Base-by-base conservation (phyloP, 495 filamentous ascomycete species). In the Penicillium odoratum region DNA sequence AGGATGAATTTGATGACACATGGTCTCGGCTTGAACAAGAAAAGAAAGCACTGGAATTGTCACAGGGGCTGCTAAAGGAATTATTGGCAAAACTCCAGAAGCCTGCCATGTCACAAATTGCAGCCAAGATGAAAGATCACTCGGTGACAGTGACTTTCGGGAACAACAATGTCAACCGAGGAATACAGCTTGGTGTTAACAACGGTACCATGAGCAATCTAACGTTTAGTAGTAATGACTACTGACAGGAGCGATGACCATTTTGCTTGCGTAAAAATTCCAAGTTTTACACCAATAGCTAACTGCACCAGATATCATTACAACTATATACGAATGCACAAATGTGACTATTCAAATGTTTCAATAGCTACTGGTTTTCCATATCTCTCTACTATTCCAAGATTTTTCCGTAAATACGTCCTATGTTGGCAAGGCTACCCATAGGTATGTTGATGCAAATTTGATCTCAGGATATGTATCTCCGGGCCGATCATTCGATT, bases 391-490 rank as follows among this genome's bases (percentile, higher is more conserved):
- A 21, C 1, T 21, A 1, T 21, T 21, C 21, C 2, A 21, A 2
- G 21, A 21, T 33, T 33, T 33, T 33, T 33, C 31, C 5, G 31
- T 7, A 2, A 33, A 33, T 33, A 33, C 3, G 31, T 10, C 2
- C 31, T 7, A 10, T 33, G 2, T 10, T 33, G 31, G 7, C 31
- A 33, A 1, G 7, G 9, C 9, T 33, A 7, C 31, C 31, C 7
- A 3, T 0, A 40, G 5, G 5, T 40, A 4, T 16, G n/a, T 15
- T 56, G 40, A 57, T 66, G 15, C 36, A 36, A 67, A 36, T 29
- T 66, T 44, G 18, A 68, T n/a, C 30, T 70, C 80, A 80, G 82
- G 9, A 74, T 67, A 63, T 83, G 80, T 1, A 63, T 83, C 81
- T 1, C 61, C 72, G 48, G 79, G 59, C 13, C 81, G 72, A 30